Conservation (phyloP, 192 early-diverging fungal genomes). For the Bifiguratus adelaidae region DNA sequence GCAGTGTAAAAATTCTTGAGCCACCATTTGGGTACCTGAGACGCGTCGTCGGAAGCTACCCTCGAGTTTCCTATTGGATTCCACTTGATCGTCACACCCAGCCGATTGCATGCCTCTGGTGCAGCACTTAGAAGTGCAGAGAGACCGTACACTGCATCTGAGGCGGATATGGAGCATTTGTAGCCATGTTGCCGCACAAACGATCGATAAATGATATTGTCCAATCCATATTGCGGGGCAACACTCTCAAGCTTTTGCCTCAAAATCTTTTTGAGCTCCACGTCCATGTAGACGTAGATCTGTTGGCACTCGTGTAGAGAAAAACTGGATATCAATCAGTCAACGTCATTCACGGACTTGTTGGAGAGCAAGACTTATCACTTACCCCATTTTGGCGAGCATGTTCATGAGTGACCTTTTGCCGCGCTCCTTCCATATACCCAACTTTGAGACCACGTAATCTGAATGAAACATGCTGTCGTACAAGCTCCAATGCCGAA, state of each 20-base stretch:
- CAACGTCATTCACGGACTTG: neutral
- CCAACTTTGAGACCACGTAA: constrained; percentile 79
- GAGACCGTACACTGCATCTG: constrained; percentile 74
- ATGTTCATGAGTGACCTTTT: constrained; percentile 68
- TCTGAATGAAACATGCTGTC: constrained; percentile 81
- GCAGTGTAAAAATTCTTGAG: constrained; percentile 78
- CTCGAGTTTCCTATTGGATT: no score
- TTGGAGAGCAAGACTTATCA: neutral
- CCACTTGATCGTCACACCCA: constrained; percentile 21
- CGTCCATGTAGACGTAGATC: constrained; percentile 61
- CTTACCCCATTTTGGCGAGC: constrained; percentile 84
- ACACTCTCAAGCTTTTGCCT: constrained; percentile 50
- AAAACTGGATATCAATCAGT: constrained; percentile 37
- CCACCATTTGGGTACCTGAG: constrained; percentile 48
- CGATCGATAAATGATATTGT: constrained; percentile 64
- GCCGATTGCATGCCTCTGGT: constrained; percentile 19
- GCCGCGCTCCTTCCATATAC: constrained; percentile 82
- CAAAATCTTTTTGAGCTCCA: constrained; percentile 65
- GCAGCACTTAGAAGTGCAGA: constrained; percentile 56
- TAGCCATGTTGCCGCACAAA: constrained; percentile 75
- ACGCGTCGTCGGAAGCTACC: no score
- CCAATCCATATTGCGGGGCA: constrained; percentile 70
- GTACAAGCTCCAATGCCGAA: constrained; percentile 87
- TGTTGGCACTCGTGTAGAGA: constrained; percentile 70
- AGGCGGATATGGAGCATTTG: constrained; percentile 52